Percentiles rank a stretch among this genome's conserved stretches.
Evolutionary conservation across 164 flowering plant genomes (phyloP).

Genomic region (Tetracentron sinense): DNA sequence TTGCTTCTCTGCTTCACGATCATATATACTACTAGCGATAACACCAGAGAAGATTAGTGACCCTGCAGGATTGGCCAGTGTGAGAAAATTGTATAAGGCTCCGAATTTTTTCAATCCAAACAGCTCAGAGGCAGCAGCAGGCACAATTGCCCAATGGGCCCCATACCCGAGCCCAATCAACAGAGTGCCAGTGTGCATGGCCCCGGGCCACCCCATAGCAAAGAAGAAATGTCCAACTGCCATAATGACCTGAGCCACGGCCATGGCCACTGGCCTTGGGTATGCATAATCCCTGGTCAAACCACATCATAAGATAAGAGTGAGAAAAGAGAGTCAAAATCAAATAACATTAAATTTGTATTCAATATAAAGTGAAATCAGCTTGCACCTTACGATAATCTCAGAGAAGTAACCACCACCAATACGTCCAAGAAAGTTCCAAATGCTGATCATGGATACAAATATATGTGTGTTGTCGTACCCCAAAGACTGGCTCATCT

Average conservation of each 20-base stretch:
- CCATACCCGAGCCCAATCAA: conserved; percentile 93
- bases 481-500: conserved; percentile 90
- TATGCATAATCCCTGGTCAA: conserved; percentile 69
- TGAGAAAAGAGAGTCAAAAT: not conserved
- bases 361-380: not conserved
- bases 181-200: conserved; percentile 77
- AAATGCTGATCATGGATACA: conserved; percentile 95
- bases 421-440: conserved; percentile 96
- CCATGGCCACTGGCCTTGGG: conserved; percentile 83
- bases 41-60: conserved; percentile 80
- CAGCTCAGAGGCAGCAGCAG: conserved; percentile 90
- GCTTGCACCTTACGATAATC: conserved; percentile 62
- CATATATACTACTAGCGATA: conserved; percentile 85
- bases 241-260: conserved; percentile 72
- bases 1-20: conserved; percentile 86
- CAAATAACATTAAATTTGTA: not conserved
- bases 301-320: conserved; percentile 2
- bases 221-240: conserved; percentile 74
- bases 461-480: conserved; percentile 78
- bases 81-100: conserved; percentile 88
- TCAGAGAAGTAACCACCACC: conserved; percentile 98
- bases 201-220: conserved; percentile 92
- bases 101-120: conserved; percentile 94
- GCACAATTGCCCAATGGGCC: conserved; percentile 96
- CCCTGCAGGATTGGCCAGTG: conserved; percentile 90